Evolutionary conservation across 306 rosid species (phyloP).

Genomic region (Delonix regia): DNA sequence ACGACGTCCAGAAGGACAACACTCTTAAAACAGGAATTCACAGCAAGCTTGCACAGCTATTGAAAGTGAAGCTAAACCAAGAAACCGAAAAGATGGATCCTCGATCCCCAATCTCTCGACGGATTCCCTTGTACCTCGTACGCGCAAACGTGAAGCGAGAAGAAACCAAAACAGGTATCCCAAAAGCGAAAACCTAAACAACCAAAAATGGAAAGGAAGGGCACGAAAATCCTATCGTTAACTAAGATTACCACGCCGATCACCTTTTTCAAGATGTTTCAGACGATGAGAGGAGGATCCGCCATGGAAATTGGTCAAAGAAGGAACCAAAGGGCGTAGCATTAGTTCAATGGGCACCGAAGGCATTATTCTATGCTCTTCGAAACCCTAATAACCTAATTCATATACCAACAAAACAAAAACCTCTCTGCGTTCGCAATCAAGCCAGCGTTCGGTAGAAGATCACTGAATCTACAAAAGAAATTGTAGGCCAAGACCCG

Average conservation of each 20-base stretch:
- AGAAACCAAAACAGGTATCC: conserved; percentile 11
- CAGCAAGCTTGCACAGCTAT: conserved; percentile 23
- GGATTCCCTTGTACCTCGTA: conserved; percentile 23
- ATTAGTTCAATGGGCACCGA: conserved; percentile 51
- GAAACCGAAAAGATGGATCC: conserved; percentile 4
- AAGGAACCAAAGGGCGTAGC: conserved; percentile 44
- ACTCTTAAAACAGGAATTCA: background rate
- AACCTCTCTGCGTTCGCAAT: conserved; percentile 24
- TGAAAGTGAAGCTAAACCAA: conserved; percentile 26
- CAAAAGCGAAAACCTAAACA: conserved; percentile 18
- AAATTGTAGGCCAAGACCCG: background rate
- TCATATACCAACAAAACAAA: background rate
- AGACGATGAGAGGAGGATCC: conserved; percentile 77
- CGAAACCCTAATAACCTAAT: conserved; percentile 74
- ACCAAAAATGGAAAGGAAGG: background rate
- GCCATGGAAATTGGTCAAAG: conserved; percentile 53
- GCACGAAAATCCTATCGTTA: conserved; percentile 46
- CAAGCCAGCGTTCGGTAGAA: conserved; percentile 25
- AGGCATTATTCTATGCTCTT: conserved; percentile 72
- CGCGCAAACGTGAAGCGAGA: conserved; percentile 35
- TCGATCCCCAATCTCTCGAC: conserved; percentile 10
- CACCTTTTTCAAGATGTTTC: conserved; percentile 72
- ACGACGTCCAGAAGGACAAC: background rate
- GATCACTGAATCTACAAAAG: background rate
- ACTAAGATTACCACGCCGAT: conserved; percentile 95